Conservation (phyloP, 805 yeast genomes). For the Cyberlindnera petersonii region DNA sequence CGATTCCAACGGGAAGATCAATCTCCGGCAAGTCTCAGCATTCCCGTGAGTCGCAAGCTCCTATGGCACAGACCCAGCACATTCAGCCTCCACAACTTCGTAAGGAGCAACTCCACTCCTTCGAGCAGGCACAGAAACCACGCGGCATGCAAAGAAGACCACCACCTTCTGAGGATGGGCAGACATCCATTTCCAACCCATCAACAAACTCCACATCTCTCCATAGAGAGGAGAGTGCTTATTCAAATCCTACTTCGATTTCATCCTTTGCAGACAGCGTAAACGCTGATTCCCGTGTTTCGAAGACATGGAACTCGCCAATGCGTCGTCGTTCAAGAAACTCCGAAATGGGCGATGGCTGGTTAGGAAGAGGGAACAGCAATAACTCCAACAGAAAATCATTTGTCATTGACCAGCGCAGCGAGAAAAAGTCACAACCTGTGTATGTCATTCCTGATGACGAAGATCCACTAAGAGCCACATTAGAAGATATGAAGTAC, state of each 20-base stretch:
- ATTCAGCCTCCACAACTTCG: slow-evolving; percentile 7
- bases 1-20: slow-evolving; percentile 1
- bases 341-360: slow-evolving; percentile 16
- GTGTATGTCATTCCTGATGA: slow-evolving; percentile 16
- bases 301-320: slow-evolving; percentile 31
- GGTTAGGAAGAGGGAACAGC: slow-evolving; percentile 17
- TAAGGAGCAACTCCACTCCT: slow-evolving; percentile 10
- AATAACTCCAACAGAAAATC: slow-evolving; percentile 20
- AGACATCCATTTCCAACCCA: slow-evolving; percentile 28
- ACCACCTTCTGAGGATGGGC: slow-evolving; percentile 31
- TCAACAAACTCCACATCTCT: slow-evolving; percentile 21
- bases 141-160: slow-evolving; percentile 23
- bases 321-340: slow-evolving; percentile 27
- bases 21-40: not conserved
- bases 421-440: slow-evolving; percentile 4
- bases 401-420: slow-evolving; percentile 19
- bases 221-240: slow-evolving; percentile 24
- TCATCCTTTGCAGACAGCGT: slow-evolving; percentile 28
- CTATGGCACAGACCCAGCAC: slow-evolving; percentile 1
- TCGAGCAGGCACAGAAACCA: slow-evolving; percentile 11
- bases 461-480: slow-evolving; percentile 51
- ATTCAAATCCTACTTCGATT: slow-evolving; percentile 29
- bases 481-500: slow-evolving; percentile 41
- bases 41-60: not conserved
- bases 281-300: slow-evolving; percentile 20